phyloP scores from a whole-genome alignment of 1,139 yeast genomes.

The Sugiyamaella neomexicana region DNA sequence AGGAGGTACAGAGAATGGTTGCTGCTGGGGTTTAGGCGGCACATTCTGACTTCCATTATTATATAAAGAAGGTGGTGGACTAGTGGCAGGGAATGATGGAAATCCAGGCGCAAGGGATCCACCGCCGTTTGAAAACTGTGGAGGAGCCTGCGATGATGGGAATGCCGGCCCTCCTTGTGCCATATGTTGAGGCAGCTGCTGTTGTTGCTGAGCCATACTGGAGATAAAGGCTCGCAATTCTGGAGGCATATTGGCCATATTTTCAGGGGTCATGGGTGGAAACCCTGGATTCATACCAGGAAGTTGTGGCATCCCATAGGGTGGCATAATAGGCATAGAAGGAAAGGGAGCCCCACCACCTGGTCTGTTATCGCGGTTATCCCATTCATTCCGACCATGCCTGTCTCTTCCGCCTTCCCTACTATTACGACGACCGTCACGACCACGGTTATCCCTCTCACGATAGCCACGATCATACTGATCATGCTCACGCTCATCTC shows the following conservation, averaged over 20 bases:
- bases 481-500: conserved; percentile 29
- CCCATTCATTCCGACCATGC: conserved; percentile 1
- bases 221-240: conserved; percentile 22
- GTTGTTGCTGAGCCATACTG: conserved; percentile 25
- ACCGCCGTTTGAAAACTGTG: conserved; percentile 14
- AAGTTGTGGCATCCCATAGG: neutral
- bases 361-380: conserved; percentile 9
- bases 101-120: conserved; percentile 7
- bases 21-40: neutral
- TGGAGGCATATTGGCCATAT: conserved; percentile 18
- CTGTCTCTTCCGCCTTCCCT: conserved; percentile 17
- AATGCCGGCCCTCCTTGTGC: neutral
- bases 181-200: conserved; percentile 10
- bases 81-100: neutral
- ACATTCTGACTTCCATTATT: neutral
- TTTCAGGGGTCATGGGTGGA: conserved; percentile 10
- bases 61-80: neutral
- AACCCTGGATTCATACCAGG: neutral
- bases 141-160: conserved; percentile 10
- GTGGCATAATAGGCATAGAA: conserved; percentile 4
- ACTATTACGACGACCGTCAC: conserved; percentile 15
- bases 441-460: conserved; percentile 10
- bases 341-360: conserved; percentile 2
- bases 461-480: conserved; percentile 5
- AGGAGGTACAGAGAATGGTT: conserved; percentile 17